Conservation (phyloP, 306 rosid genomes). For the Cyamopsis tetragonoloba region DNA sequence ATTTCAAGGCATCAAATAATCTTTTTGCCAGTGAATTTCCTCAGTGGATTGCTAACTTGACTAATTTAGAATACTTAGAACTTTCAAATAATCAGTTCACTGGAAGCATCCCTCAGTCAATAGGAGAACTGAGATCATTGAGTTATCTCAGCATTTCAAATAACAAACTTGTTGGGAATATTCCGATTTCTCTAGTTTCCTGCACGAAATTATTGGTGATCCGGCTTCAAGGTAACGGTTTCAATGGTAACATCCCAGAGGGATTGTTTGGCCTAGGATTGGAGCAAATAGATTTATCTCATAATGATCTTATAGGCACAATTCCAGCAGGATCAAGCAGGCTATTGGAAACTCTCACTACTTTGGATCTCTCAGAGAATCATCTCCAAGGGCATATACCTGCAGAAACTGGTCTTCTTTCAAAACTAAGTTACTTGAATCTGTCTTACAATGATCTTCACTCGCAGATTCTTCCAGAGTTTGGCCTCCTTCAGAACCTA, state of each 20-base stretch:
- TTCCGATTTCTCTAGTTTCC: slow-evolving; percentile 53
- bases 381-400: slow-evolving; percentile 60
- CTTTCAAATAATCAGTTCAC: slow-evolving; percentile 58
- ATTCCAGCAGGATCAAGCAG: slow-evolving; percentile 61
- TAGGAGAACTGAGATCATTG: slow-evolving; percentile 51
- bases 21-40: slow-evolving; percentile 48
- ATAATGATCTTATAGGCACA: slow-evolving; percentile 53
- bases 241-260: slow-evolving; percentile 67
- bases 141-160: slow-evolving; percentile 45
- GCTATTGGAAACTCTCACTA: slow-evolving; percentile 49
- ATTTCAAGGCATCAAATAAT: slow-evolving; percentile 47
- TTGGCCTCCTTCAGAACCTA: slow-evolving; percentile 61
- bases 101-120: slow-evolving; percentile 54
- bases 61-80: slow-evolving; percentile 50
- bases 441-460: slow-evolving; percentile 83
- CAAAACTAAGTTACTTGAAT: slow-evolving; percentile 60
- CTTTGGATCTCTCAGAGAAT: slow-evolving; percentile 67
- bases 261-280: slow-evolving; percentile 71
- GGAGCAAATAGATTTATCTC: slow-evolving; percentile 66
- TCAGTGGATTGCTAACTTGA: slow-evolving; percentile 68
- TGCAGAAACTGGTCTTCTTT: slow-evolving; percentile 61
- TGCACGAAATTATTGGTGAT: slow-evolving; percentile 49
- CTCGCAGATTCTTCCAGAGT: slow-evolving; percentile 61
- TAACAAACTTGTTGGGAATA: slow-evolving; percentile 59
- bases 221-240: slow-evolving; percentile 48